Conservation (phyloP, 345 rosid genomes). For the Dipteronia dyeriana region DNA sequence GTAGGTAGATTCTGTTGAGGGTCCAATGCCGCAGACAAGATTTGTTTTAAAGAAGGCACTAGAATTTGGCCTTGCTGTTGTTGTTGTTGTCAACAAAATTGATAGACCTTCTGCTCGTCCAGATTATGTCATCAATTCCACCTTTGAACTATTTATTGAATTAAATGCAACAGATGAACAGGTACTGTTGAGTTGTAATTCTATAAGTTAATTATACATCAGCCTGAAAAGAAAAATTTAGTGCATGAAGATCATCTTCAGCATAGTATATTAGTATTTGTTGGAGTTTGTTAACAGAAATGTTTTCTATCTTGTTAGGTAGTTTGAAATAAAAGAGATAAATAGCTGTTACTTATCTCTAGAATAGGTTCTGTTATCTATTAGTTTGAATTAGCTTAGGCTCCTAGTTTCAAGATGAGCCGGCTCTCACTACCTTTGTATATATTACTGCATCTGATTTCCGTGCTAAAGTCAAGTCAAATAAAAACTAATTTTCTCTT, state of each 20-base stretch:
- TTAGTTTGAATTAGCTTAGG: no score
- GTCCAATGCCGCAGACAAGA: conserved; percentile 99
- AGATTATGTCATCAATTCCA: conserved; percentile 85
- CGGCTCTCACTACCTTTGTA: no score
- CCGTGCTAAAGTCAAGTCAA: no score
- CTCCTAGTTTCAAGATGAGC: no score
- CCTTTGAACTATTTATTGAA: conserved; percentile 96
- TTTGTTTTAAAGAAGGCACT: conserved; percentile 97
- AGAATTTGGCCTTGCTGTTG: conserved; percentile 93
- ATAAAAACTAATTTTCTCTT: no score
- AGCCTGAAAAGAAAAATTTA: background rate
- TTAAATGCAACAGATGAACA: conserved; percentile 96
- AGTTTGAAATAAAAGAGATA: no score
- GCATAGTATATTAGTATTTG: no score
- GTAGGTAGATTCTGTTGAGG: conserved; percentile 98
- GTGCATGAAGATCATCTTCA: background rate
- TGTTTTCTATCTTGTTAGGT: no score
- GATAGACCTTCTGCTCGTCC: conserved; percentile 98
- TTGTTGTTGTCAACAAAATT: conserved; percentile 95
- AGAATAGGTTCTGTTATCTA: no score
- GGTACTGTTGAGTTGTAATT: conserved; percentile 41
- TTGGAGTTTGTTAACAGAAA: no score
- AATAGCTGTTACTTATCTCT: no score
- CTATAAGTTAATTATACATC: background rate
- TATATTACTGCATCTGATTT: no score